Evolutionary conservation across 202 grass and related monocot species (phyloP), one percentile per base, ranked within the genome.

Genomic region (Eragrostis tef): DNA sequence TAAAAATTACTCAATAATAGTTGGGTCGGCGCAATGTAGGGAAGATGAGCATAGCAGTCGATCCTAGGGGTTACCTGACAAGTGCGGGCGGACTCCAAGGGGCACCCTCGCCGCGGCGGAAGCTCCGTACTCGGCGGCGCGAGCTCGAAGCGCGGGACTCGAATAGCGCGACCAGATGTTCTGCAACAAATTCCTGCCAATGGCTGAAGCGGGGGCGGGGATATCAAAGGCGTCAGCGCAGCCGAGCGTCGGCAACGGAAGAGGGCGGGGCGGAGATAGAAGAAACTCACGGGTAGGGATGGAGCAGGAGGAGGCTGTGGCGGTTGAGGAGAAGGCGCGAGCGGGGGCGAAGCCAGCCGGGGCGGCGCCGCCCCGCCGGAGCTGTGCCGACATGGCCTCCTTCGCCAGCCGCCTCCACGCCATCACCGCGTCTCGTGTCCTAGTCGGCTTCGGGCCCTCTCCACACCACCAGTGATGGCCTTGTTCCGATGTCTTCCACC

Each of bases 401-500:
- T 24, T 73, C 29, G 72, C 59, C 29, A 82, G 73, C 24, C 50
- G 73, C 78, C 87, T 42, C 51, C 58, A 89, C 31, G 87, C 73
- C 87, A 89, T 86, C 44, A 3, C n/a, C 78, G 8, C 36, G 57
- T 54, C 21, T 12, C 70, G 54, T 58, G 54, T n/a, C n/a, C 54
- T 58, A 24, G 54, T 10, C 54, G 54, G 11, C 10, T 22, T 26
- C 22, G 57, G 10, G 57, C 42, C 24, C 43, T 52, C 9, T 21
- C 22, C 11, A 21, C 20, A 6, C 21, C 12, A 11, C 15, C 50
- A 19, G 27, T 21, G 15, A n/a, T 17, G 10, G 31, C 5, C 62
- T 36, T 21, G 27, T 21, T 39, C 5, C 34, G 34, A 39, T 39
- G 5, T 39, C 34, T 39, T 39, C 34, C 34, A 39, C 34, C 34